Evolutionary conservation across 257 asterid species (phyloP), one percentile per base, ranked within the genome.

Genomic region (Petunia axillaris): DNA sequence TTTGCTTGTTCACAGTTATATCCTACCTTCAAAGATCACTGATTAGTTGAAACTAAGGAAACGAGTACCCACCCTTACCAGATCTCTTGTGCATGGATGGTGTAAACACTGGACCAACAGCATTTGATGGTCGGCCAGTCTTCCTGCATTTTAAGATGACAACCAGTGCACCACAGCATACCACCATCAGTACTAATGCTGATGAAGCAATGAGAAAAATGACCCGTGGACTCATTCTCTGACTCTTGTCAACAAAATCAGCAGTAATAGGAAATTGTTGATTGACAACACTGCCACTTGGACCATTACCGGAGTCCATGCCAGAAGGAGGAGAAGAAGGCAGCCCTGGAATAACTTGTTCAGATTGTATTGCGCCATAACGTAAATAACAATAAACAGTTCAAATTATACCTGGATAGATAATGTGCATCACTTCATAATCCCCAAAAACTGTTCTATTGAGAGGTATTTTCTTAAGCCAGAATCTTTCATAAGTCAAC

Each of bases 391-490:
- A 54, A 71, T 80, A 2, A 60, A 44, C 77, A 75, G 50, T 64
- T 59, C n/a, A 71, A 39, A 53, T 57, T 81, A 63, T 88, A 96
- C 99, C 99, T 91, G 98, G 97, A 86, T 96, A 96, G 71, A 81
- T 50, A 80, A 96, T 86, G 88, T 81, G 67, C 54, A 84, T 64
- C 75, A 96, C 95, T 44, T 90, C 91, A 77, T 94, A 96, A 82
- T 89, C 92, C 78, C 99, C 99, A 85, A 96, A 96, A 78, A 96
- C 87, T 10, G 98, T 90, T 85, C 88, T 89, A 85, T 96, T 96
- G 65, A 96, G 92, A 81, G 93, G 88, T 86, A 96, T 94, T 85
- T 91, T 96, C 91, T 89, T 94, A 53, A 87, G 91, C 90, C 91
- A 85, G 81, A 96, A 87, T 85, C 99, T 89, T 86, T 90, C 91